Evolutionary conservation across 2,329 filamentous ascomycete species (phyloP).

Genomic region (Cercospora citrullina): DNA sequence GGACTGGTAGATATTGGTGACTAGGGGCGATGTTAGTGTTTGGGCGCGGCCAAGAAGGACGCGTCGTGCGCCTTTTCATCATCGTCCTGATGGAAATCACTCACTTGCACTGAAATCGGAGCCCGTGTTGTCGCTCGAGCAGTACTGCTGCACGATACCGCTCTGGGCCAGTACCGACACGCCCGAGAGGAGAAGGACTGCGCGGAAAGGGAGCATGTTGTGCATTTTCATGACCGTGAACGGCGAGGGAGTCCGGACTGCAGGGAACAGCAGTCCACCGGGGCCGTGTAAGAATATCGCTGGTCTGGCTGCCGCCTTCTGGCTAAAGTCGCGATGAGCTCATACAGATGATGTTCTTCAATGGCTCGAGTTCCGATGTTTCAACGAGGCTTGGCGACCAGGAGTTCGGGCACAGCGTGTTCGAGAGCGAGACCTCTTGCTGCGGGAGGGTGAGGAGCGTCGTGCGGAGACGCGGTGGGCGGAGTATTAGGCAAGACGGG

Average conservation of each 20-base stretch:
- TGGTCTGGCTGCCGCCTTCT: constrained; percentile 16
- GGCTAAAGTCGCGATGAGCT: constrained; percentile 12
- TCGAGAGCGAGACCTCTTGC: background rate
- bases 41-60: background rate
- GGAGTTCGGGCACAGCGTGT: constrained; percentile 9
- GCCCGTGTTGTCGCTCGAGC: constrained; percentile 48
- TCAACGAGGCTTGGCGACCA: constrained; percentile 20
- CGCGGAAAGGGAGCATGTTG: constrained; percentile 35
- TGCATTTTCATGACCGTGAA: constrained; percentile 22
- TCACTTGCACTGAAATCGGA: constrained; percentile 40
- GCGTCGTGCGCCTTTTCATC: background rate
- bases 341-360: constrained; percentile 18
- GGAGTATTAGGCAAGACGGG: constrained; percentile 13
- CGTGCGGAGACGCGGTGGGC: background rate
- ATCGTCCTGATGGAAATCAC: background rate
- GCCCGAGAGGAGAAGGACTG: constrained; percentile 19
- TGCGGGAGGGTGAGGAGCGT: background rate
- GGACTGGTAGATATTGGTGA: constrained; percentile 55
- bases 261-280: background rate
- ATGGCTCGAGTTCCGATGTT: constrained; percentile 9
- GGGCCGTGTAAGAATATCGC: constrained; percentile 16
- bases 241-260: background rate
- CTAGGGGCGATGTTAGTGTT: constrained; percentile 27
- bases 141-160: constrained; percentile 42
- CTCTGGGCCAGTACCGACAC: constrained; percentile 15